Evolutionary conservation across 2,329 filamentous ascomycete species (phyloP).

Genomic region (Exophiala oligosperma): DNA sequence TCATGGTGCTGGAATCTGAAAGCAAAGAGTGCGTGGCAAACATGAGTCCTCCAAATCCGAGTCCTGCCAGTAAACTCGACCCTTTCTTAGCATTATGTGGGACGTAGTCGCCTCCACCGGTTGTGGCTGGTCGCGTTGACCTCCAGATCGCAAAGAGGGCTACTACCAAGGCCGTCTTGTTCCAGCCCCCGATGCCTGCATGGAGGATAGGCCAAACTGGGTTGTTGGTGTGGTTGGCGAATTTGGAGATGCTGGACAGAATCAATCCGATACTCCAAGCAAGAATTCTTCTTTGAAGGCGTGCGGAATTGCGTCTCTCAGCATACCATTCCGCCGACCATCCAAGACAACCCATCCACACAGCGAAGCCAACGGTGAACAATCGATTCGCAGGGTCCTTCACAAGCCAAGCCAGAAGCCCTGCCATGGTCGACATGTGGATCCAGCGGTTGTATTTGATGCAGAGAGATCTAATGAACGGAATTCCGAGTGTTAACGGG

Average conservation of each 20-base stretch:
- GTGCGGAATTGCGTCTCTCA: constrained; percentile 70
- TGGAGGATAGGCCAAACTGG: constrained; percentile 96
- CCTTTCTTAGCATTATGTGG: constrained; percentile 59
- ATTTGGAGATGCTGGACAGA: constrained; percentile 84
- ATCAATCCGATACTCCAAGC: constrained; percentile 81
- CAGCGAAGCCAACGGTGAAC: constrained; percentile 76
- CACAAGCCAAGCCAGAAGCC: constrained; percentile 77
- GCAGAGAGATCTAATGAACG: constrained; percentile 66
- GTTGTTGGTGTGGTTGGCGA: constrained; percentile 91
- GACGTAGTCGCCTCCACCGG: constrained; percentile 50
- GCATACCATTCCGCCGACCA: constrained; percentile 82
- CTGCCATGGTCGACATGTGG: constrained; percentile 75
- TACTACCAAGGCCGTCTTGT: constrained; percentile 75
- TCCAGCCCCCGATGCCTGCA: constrained; percentile 85
- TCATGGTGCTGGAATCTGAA: constrained; percentile 98
- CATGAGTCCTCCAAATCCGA: constrained; percentile 79
- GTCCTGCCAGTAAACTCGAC: constrained; percentile 68
- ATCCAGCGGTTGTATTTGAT: constrained; percentile 67
- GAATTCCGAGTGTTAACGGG: constrained; percentile 74
- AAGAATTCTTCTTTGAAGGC: constrained; percentile 78
- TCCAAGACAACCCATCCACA: constrained; percentile 76
- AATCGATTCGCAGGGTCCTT: constrained; percentile 72
- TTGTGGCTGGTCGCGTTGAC: constrained; percentile 68
- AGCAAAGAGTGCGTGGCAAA: constrained; percentile 90
- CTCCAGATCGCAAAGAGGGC: constrained; percentile 74